Base-by-base conservation (phyloP, 148 eudicot species). In the Rhododendron molle region DNA sequence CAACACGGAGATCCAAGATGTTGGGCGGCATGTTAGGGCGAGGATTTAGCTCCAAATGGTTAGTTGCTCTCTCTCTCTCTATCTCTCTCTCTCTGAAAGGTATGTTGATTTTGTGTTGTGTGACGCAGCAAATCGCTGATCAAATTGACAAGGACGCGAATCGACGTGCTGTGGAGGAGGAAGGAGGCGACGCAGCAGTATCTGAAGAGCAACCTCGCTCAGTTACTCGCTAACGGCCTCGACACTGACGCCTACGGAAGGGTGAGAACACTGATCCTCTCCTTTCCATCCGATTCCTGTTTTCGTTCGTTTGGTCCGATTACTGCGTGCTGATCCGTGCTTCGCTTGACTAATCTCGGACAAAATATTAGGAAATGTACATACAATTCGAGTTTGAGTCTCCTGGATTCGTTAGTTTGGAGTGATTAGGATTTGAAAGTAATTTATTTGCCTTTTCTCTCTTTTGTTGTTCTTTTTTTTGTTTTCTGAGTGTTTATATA, bases 121-220 rank as follows among this genome's bases (percentile, higher is more conserved):
- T 86, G 80, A 80, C 89, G 85, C 88, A 93, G 95, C 82, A 93
- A 92, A 90, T 91, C 95, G 72, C 58, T 93, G 91, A 91, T 94
- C 46, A 96, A 93, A 90, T 88, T 83, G 85, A 93, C 94, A 15
- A 89, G 94, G 88, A 91, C 91, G 46, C 87, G 99, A 86, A 92
- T 96, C 87, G 98, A 92, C 44, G 95, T 88, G 88, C 87, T 94
- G 77, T 78, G 94, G 71, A 84, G 91, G 87, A 91, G 92, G 87
- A 89, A 93, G 78, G 94, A 88, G 89, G 98, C 99, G 60, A 96
- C 95, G 82, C 94, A 93, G 88, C 93, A 92, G 94, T 94, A 93
- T 87, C 89, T 94, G 18, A 93, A 93, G 85, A 93, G 93, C 71
- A 97, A 93, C 89, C 92, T 96, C 77, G 95, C 91, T 65, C 94